These are phyloP conservation scores for Penicillium silybi DNA, from an alignment of 495 filamentous ascomycete species.

Conservation along the genomic window DNA sequence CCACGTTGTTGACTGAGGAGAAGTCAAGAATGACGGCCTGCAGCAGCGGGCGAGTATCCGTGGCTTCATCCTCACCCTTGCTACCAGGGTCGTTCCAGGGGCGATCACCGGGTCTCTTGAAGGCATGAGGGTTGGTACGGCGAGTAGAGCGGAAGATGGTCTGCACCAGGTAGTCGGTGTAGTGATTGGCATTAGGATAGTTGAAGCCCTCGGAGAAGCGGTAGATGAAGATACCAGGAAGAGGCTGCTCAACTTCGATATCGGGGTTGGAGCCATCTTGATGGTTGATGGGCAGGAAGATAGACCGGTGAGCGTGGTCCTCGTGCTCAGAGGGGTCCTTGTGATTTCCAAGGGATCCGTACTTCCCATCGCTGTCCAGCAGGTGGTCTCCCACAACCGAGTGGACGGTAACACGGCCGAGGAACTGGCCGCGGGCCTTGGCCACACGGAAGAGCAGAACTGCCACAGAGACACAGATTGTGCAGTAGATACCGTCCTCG, in stretches of 20 bases:
- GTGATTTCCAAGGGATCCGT: conserved; percentile 48
- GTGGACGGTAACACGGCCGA: conserved; percentile 84
- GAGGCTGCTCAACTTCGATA: conserved; percentile 72
- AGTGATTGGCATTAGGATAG: conserved; percentile 91
- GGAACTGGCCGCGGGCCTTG: conserved; percentile 80
- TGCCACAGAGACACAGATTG: conserved; percentile 67
- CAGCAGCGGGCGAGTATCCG: conserved; percentile 63
- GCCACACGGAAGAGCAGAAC: conserved; percentile 83
- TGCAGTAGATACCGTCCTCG: conserved; percentile 89
- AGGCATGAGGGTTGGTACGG: conserved; percentile 65
- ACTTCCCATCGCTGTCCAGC: conserved; percentile 56
- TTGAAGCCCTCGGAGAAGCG: conserved; percentile 95
- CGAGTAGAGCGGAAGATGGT: conserved; percentile 75
- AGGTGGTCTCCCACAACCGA: conserved; percentile 84
- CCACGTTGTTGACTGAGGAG: conserved; percentile 92
- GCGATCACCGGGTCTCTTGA: conserved; percentile 68
- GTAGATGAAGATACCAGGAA: conserved; percentile 96
- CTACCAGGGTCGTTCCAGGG: conserved; percentile 96
- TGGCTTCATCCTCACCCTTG: conserved; percentile 45
- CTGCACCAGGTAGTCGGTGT: conserved; percentile 73
- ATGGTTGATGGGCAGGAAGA: conserved; percentile 89
- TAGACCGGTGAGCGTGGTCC: conserved; percentile 51
- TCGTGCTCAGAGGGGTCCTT: conserved; percentile 28
- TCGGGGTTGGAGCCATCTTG: conserved; percentile 87
- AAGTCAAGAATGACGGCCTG: conserved; percentile 96